Conservation (phyloP, 2,329 filamentous ascomycete species). For the Colletotrichum falcatum region DNA sequence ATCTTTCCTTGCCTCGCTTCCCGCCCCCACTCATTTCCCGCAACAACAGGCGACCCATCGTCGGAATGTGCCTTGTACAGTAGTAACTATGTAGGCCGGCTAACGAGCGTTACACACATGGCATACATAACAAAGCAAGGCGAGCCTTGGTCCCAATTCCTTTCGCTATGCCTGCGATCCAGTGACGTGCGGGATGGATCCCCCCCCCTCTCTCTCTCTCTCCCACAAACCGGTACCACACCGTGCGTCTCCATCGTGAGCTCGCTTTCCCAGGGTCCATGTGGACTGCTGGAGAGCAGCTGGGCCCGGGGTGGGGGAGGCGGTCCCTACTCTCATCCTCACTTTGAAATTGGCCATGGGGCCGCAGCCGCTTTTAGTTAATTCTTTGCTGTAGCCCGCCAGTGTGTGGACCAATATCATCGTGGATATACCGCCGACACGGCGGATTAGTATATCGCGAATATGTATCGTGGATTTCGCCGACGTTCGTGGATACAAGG, state of each 20-base stretch:
- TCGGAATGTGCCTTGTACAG: conserved; percentile 8
- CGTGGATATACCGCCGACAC: not conserved
- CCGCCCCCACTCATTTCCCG: not conserved
- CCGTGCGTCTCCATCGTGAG: not conserved
- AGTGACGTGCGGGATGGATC: conserved; percentile 4
- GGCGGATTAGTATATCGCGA: not conserved
- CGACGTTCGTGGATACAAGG: not conserved
- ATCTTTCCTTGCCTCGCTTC: not conserved
- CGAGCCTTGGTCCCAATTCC: not conserved
- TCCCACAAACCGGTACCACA: not conserved
- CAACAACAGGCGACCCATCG: not conserved
- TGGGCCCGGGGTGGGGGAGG: not conserved
- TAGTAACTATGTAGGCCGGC: not conserved
- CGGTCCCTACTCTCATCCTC: not conserved
- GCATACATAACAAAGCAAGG: not conserved
- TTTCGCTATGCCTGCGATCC: not conserved
- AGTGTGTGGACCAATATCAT: not conserved
- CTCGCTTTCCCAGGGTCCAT: conserved; percentile 3
- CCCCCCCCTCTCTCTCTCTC: not conserved
- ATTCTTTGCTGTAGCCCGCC: not conserved
- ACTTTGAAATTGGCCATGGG: conserved; percentile 14
- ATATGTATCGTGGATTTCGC: conserved; percentile 5
- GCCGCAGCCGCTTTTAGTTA: not conserved
- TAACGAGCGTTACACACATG: not conserved
- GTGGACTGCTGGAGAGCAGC: not conserved